Evolutionary conservation across 495 filamentous ascomycete species (phyloP).

Genomic region (Daldinia caldariorum): DNA sequence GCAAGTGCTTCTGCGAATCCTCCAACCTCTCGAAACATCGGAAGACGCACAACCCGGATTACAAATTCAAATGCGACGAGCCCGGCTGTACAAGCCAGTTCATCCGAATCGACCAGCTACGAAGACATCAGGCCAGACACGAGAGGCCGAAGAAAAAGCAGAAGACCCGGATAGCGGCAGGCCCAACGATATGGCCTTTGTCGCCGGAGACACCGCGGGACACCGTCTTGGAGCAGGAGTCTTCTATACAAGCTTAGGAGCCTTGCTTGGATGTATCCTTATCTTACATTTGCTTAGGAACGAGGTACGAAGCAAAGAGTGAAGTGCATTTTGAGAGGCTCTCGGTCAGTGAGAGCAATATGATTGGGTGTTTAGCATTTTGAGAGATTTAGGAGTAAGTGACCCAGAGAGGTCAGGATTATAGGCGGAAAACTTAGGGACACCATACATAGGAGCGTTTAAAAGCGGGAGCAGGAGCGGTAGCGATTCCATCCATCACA

Average conservation of each 20-base stretch:
- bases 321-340: background rate
- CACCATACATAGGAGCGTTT: slow-evolving; percentile 2
- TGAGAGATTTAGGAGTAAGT: slow-evolving; percentile 2
- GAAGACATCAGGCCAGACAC: slow-evolving; percentile 55
- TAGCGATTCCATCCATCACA: slow-evolving; percentile 13
- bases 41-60: slow-evolving; percentile 61
- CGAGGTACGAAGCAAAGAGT: background rate
- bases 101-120: slow-evolving; percentile 65
- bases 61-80: slow-evolving; percentile 58
- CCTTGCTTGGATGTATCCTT: slow-evolving; percentile 19
- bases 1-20: slow-evolving; percentile 63
- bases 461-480: slow-evolving; percentile 15
- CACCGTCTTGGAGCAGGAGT: slow-evolving; percentile 3
- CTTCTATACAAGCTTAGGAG: slow-evolving; percentile 14
- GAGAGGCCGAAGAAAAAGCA: slow-evolving; percentile 38
- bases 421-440: slow-evolving; percentile 7
- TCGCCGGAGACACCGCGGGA: slow-evolving; percentile 21
- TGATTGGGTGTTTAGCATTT: slow-evolving; percentile 2
- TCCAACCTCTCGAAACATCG: slow-evolving; percentile 66
- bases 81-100: slow-evolving; percentile 63
- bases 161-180: slow-evolving; percentile 18
- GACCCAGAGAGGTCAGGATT: background rate
- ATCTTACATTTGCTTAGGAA: background rate
- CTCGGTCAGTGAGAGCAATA: background rate
- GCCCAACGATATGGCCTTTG: slow-evolving; percentile 1